Evolutionary conservation across 192 early-diverging fungal genomes (phyloP).

Genomic region (Coemansia sp.): DNA sequence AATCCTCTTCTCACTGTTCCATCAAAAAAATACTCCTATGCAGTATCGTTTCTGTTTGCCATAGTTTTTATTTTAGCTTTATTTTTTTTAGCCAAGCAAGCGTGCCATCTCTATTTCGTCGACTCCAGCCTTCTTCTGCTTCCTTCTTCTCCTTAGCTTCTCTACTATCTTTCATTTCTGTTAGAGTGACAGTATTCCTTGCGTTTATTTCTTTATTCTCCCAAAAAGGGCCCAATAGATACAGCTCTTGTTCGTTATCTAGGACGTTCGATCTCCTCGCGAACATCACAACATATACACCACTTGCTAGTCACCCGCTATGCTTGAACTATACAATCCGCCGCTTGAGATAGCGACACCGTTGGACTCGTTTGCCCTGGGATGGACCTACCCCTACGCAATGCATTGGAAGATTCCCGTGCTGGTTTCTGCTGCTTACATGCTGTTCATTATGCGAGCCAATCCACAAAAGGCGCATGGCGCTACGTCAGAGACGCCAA

Average conservation of each 20-base stretch:
- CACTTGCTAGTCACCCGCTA: background rate
- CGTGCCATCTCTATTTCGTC: no score
- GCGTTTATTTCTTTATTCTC: background rate
- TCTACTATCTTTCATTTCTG: background rate
- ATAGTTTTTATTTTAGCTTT: background rate
- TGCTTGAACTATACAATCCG: slow-evolving; percentile 42
- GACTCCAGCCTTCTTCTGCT: background rate
- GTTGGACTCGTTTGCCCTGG: slow-evolving; percentile 61
- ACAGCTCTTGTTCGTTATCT: background rate
- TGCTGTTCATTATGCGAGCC: slow-evolving; percentile 35
- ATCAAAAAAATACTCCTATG: background rate
- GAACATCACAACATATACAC: background rate
- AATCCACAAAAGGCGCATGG: slow-evolving; percentile 38
- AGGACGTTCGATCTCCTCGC: background rate
- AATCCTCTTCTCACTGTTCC: background rate
- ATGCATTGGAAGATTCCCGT: slow-evolving; percentile 75
- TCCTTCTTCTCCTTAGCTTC: background rate
- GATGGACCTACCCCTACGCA: slow-evolving; percentile 68
- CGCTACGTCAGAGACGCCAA: background rate
- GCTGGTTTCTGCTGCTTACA: slow-evolving; percentile 61
- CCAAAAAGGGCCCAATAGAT: background rate
- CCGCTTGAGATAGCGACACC: slow-evolving; percentile 30
- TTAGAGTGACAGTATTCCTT: background rate
- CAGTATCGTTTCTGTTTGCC: background rate
- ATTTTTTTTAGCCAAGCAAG: background rate